These are phyloP conservation scores for Mortierella claussenii DNA, from an alignment of 192 early-diverging fungal species.

Conservation along the genomic window DNA sequence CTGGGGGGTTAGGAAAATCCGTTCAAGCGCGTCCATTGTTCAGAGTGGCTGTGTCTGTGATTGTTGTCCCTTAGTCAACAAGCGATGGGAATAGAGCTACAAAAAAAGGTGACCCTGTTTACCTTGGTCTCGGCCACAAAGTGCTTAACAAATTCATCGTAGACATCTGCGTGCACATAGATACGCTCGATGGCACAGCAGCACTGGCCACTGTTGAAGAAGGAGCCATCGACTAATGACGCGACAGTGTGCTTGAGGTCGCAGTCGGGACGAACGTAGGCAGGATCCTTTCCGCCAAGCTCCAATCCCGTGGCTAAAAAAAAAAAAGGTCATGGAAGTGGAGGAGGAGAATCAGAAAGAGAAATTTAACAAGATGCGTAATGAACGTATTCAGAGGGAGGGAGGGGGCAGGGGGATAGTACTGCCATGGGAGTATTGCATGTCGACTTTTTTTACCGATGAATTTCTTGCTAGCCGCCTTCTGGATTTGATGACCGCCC, in stretches of 20 bases:
- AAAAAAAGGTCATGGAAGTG: too few relatives aligned
- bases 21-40: too few relatives aligned
- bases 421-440: too few relatives aligned
- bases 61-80: too few relatives aligned
- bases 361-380: neutral
- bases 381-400: too few relatives aligned
- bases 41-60: too few relatives aligned
- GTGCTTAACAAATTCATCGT: slow-evolving; percentile 75
- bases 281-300: slow-evolving; percentile 88
- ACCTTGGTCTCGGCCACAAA: slow-evolving; percentile 67
- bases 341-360: neutral
- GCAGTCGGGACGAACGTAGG: slow-evolving; percentile 79
- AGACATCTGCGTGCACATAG: slow-evolving; percentile 79
- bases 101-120: neutral
- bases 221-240: slow-evolving; percentile 81
- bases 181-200: slow-evolving; percentile 86
- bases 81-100: too few relatives aligned
- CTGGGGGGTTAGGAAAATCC: too few relatives aligned
- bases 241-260: slow-evolving; percentile 78
- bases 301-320: slow-evolving; percentile 79
- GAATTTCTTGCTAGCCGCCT: slow-evolving; percentile 63
- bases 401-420: too few relatives aligned
- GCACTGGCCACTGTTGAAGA: slow-evolving; percentile 85
- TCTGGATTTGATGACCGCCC: slow-evolving; percentile 72
- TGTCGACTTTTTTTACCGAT: slow-evolving; percentile 64